Conservation (phyloP, 345 rosid species). For the Gossypium australe region DNA sequence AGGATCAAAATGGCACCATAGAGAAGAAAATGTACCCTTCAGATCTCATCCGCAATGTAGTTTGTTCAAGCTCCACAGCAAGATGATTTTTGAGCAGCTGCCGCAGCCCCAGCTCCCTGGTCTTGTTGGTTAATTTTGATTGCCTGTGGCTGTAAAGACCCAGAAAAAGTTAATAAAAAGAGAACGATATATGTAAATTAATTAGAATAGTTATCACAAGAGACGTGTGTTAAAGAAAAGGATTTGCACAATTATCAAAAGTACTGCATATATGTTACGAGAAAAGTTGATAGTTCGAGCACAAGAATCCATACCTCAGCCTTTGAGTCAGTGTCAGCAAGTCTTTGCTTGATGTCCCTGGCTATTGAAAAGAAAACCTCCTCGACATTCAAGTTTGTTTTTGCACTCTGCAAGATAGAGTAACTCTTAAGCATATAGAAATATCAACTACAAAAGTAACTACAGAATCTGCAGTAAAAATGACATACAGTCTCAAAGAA, state of each 20-base stretch:
- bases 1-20: constrained; percentile 14
- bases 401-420: constrained; percentile 67
- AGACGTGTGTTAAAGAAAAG: neutral
- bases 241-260: neutral
- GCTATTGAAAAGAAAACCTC: constrained; percentile 87
- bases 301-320: constrained; percentile 49
- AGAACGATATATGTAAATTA: neutral
- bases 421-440: constrained; percentile 15
- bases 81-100: constrained; percentile 38
- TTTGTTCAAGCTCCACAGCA: constrained; percentile 50
- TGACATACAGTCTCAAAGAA: constrained; percentile 89
- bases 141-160: constrained; percentile 41
- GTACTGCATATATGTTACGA: neutral
- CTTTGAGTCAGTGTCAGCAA: constrained; percentile 62
- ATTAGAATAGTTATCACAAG: neutral
- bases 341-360: constrained; percentile 80
- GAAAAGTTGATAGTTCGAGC: neutral
- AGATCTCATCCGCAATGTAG: constrained; percentile 10
- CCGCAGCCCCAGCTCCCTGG: constrained; percentile 31
- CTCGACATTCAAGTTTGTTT: constrained; percentile 79
- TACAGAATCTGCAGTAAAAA: constrained; percentile 6
- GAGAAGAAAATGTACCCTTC: constrained; percentile 21
- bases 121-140: constrained; percentile 51
- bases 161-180: neutral
- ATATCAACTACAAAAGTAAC: neutral